Evolutionary conservation across 495 filamentous ascomycete genomes (phyloP), one percentile per base, ranked within the genome.

Genomic region (Tetracladium marchalianum): DNA sequence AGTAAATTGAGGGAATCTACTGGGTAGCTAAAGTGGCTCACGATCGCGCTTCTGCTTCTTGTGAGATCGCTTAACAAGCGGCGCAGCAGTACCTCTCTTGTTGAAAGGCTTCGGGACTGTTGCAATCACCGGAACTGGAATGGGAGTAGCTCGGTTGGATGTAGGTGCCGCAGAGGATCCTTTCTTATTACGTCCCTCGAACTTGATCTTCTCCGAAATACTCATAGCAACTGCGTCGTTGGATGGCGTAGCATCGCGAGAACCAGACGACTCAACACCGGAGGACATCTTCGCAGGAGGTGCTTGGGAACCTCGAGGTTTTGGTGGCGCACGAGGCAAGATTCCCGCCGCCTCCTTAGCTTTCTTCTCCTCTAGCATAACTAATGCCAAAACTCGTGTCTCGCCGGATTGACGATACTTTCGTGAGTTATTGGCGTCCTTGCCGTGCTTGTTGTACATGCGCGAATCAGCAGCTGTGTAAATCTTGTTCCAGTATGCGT

Each of bases 401-500:
- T 51, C 55, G 16, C 55, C 55, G 18, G 19, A 34, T n/a, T 34
- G 13, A 6, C 55, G 51, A 22, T 43, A 49, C 15, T 44, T 49
- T 27, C 41, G 32, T 5, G 55, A 54, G 15, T 48, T 42, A 24
- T 45, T 43, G 2, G 55, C 34, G 22, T 34, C 45, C 49, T 58
- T 58, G 8, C 39, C 27, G 22, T 54, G 31, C 35, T 45, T 45
- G 17, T 54, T 58, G 41, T 58, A 58, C 12, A 52, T 34, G 4
- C 55, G 39, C 9, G 45, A 49, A 34, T 58, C 55, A 31, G 55
- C 55, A 15, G 51, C 55, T 0, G 51, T 54, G 19, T 48, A 58
- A 5, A 52, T 31, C 36, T 54, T 58, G 39, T 54, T 49, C 55
- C 55, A 58, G 9, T 43, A 27, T 11, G 12, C 10, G 43, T 58